Evolutionary conservation across 2,329 filamentous ascomycete genomes (phyloP), one percentile per base, ranked within the genome.

Genomic region (Triangularia verruculosa): DNA sequence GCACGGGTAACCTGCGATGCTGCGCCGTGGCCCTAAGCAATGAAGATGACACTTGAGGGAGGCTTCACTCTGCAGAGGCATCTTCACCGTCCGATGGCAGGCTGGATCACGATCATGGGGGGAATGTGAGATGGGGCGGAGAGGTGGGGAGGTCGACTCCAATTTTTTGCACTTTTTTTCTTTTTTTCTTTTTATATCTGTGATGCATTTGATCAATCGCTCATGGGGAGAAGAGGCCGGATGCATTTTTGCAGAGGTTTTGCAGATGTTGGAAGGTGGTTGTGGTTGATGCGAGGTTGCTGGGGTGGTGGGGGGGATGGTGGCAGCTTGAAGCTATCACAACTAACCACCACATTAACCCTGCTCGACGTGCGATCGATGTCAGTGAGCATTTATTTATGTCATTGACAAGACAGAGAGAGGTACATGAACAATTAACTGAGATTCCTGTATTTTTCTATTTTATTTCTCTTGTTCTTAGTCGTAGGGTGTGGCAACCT

Each of bases 31-130:
- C 81, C 85, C 77, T 89, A 84, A 87, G 86, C 83, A 86, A 84
- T 87, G 86, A 83, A 85, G 84, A 85, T 79, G 72, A 89, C 74
- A 72, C 86, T 88, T 86, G 81, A 89, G 87, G 83, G 86, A 88
- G 86, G 86, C 63, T 78, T 89, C 84, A 89, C 86, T 87, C 85
- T 87, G 86, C 86, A 89, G 84, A 88, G 86, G 76, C 76, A 80
- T 86, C 82, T 86, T 84, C 86, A 85, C 86, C 86, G 84, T 87
- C 82, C 82, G 81, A 81, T 89, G 86, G 87, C 87, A 86, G 79
- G 80, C 78, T 86, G 86, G 86, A 89, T 83, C 76, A 88, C 86
- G 85, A 82, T 81, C 79, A 81, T 78, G 80, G 74, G 80, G 83
- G 83, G 84, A 47, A 61, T 76, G 78, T 87, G 85, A 82, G 80